Base-by-base conservation (phyloP, 2,329 filamentous ascomycete genomes). In the Neofusicoccum umdonicola region DNA sequence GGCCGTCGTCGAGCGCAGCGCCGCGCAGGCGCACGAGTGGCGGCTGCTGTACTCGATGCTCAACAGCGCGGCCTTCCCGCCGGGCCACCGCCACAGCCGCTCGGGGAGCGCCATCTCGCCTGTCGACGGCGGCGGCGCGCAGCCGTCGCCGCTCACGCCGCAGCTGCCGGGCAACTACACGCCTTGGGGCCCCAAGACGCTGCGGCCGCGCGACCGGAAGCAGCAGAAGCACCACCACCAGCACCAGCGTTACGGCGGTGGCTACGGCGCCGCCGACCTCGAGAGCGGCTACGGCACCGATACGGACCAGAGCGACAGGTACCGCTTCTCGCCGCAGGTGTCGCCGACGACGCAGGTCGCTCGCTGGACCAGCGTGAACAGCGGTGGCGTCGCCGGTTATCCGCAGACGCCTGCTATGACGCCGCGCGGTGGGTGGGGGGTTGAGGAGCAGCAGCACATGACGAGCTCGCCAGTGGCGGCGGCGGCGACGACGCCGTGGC, bases 241-340 rank as follows among this genome's bases (percentile, higher is more conserved):
- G 19, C n/a, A 42, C 31, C 45, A n/a, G 3, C 34, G 41, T 3
- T 34, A 34, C 22, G n/a, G 22, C 11, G n/a, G 2, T 4, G 31
- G 15, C 41, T 17, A 17, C 31, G 31, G 35, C 5, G 15, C 48
- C 44, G 66, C 70, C 27, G 73, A 76, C 69, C 66, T 70, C 31
- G 71, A 78, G 64, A 81, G 78, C 62, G 78, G 76, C 0, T 81
- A 81, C 52, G 76, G 74, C 9, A 79, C 75, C 3, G 78, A 80
- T 50, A 78, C 75, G 0, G 78, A 81, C 11, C 68, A 69, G 1
- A 77, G 74, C 50, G 77, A 73, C 58, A 71, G 66, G 74, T 66
- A 69, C 66, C 72, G 71, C 56, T 71, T 73, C 48, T 81, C 81
- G 1, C 78, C 81, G 1, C 56, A 37, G n/a, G 76, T 75, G 1